Evolutionary conservation across 768 basidiomycete genomes (phyloP), one percentile per base, ranked within the genome.

Genomic region (Sporobolomyces phaffii): DNA sequence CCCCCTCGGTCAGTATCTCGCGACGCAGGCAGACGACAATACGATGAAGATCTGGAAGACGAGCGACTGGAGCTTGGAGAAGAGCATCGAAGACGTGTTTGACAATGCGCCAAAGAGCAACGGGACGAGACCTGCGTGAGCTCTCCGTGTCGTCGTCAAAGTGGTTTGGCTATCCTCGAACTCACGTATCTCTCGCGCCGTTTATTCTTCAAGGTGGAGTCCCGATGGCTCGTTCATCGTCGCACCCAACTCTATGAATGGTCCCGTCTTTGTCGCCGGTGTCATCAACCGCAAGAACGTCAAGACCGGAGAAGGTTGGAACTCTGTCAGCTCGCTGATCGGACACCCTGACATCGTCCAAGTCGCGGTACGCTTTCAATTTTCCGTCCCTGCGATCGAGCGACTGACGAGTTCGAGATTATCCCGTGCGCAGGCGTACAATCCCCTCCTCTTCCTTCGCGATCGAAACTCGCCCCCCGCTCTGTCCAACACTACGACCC

Each of bases 191-290:
- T 5, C 34, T 36, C n/a, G 14, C 14, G 14, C 68, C 10, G n/a
- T n/a, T n/a, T n/a, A n/a, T n/a, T n/a, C n/a, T n/a, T n/a, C n/a
- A 67, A 96, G 93, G 73, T 99, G 96, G 96, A 97, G 93, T 1
- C 96, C 96, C 3, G 96, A 98, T 75, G 96, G 96, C n/a, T 90
- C 94, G 3, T 91, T 96, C 76, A 91, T 99, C 65, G 96, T 92
- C 6, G 90, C 93, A 1, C 94, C 94, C 1, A 98, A 98, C 75
- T 91, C 93, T 2, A 97, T 92, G 57, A 98, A 97, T 77, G 93
- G 93, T 24, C 92, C 91, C 62, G 93, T 98, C 9, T 99, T 98
- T 76, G 94, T 97, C 48, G 96, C 94, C 3, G 90, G 92, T 10
- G 91, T 98, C 28, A 93, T 99, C 68, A 43, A 13, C 26, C 41